Evolutionary conservation across 805 yeast species (phyloP).

Genomic region (Lachancea sp.): DNA sequence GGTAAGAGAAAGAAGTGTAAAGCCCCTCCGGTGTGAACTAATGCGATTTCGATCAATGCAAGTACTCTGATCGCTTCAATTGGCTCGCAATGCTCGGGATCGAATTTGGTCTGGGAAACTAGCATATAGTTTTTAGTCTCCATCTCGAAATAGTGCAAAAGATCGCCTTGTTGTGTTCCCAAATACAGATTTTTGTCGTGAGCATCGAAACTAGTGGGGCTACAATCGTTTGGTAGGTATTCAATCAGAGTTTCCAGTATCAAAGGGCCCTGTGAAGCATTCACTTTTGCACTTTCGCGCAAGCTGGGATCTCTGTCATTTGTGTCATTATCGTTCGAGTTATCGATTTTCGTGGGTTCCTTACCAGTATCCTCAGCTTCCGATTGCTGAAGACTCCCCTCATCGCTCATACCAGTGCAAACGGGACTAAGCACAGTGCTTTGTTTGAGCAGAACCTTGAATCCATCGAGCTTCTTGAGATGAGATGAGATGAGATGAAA

Average conservation of each 20-base stretch:
- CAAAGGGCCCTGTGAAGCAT: constrained; percentile 18
- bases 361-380: background rate
- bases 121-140: constrained; percentile 28
- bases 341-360: background rate
- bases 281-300: background rate
- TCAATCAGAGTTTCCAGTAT: constrained; percentile 19
- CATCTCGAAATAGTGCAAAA: constrained; percentile 31
- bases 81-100: constrained; percentile 12
- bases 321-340: background rate
- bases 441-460: background rate
- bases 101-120: constrained; percentile 27
- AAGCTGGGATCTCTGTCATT: background rate
- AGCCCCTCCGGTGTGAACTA: constrained; percentile 16
- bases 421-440: background rate
- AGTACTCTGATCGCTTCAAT: constrained; percentile 25
- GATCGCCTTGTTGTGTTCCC: constrained; percentile 28
- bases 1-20: constrained; percentile 27
- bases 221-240: constrained; percentile 21
- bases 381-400: background rate
- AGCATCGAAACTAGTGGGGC: constrained; percentile 23
- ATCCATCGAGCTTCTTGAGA: background rate
- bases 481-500: background rate
- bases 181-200: constrained; percentile 29
- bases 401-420: constrained; percentile 3
- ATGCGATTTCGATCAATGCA: constrained; percentile 27